These are phyloP conservation scores for Pichia sp. DNA, from an alignment of 1,139 yeast genomes.

Conservation along the genomic window DNA sequence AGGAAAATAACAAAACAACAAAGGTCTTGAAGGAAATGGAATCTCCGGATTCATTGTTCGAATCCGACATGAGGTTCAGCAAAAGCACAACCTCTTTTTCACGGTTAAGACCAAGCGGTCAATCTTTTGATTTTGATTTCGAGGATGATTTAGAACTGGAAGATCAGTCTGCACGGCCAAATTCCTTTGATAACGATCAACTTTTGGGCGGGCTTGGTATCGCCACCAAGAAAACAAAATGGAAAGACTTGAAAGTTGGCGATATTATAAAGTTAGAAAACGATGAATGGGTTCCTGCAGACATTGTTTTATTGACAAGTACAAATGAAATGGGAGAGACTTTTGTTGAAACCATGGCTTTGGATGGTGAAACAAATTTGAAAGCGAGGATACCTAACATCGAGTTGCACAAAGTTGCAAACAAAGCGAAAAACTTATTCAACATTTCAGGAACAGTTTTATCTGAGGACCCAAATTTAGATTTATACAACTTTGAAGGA, in stretches of 20 bases:
- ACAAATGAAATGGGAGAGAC: slow-evolving; percentile 67
- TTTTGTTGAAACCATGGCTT: slow-evolving; percentile 91
- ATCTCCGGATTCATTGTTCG: slow-evolving; percentile 6
- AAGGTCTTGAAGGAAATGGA: slow-evolving; percentile 34
- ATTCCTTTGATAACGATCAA: slow-evolving; percentile 25
- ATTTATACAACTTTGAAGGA: slow-evolving; percentile 90
- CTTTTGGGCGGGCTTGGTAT: slow-evolving; percentile 23
- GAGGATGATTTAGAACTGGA: slow-evolving; percentile 16
- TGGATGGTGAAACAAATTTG: slow-evolving; percentile 94
- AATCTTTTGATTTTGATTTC: slow-evolving; percentile 22
- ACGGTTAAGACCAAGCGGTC: slow-evolving; percentile 25
- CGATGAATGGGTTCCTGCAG: slow-evolving; percentile 95
- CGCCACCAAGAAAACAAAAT: slow-evolving; percentile 35
- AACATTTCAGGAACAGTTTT: slow-evolving; percentile 50
- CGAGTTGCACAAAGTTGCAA: slow-evolving; percentile 49
- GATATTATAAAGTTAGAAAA: slow-evolving; percentile 67
- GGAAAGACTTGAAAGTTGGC: slow-evolving; percentile 85
- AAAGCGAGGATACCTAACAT: slow-evolving; percentile 69
- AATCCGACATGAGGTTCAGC: slow-evolving; percentile 19
- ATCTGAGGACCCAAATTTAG: slow-evolving; percentile 87
- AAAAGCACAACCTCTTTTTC: slow-evolving; percentile 31
- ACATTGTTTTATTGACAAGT: slow-evolving; percentile 65
- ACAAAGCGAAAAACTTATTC: slow-evolving; percentile 49
- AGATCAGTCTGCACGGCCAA: slow-evolving; percentile 13
- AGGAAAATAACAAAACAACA: slow-evolving; percentile 68